phyloP scores from a whole-genome alignment of 164 flowering plant genomes.

The Aristolochia contorta region DNA sequence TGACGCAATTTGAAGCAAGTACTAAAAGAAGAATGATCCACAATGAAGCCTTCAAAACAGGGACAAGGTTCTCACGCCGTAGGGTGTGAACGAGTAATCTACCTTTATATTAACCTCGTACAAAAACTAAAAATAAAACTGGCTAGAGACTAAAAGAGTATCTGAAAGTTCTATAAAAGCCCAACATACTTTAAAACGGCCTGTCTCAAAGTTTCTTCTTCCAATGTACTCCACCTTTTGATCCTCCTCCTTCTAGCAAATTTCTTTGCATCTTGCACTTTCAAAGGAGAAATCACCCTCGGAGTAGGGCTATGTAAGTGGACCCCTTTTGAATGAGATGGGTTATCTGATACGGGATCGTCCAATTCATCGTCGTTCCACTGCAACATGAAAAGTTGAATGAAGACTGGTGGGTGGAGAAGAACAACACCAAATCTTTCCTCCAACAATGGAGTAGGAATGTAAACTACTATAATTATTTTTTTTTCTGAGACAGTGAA shows the following conservation, averaged over 20 bases:
- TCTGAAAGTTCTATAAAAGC: background rate
- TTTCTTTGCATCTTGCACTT: constrained; percentile 14
- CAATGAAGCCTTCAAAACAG: too few species aligned
- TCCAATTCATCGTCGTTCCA: constrained; percentile 40
- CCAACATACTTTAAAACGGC: constrained; percentile 50
- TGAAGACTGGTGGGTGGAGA: too few species aligned
- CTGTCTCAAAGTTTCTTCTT: constrained; percentile 60
- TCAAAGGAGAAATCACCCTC: constrained; percentile 40
- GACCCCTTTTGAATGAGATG: constrained; percentile 13
- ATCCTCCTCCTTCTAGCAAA: constrained; percentile 30
- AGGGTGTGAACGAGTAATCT: background rate
- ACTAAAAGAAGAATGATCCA: too few species aligned
- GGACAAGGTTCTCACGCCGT: too few species aligned
- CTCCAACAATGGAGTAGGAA: too few species aligned
- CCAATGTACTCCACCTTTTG: constrained; percentile 49
- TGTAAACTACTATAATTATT: too few species aligned
- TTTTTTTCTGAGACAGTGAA: too few species aligned
- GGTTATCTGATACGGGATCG: constrained; percentile 16
- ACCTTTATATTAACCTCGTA: background rate
- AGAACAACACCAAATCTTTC: too few species aligned
- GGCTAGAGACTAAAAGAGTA: background rate
- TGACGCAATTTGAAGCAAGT: too few species aligned
- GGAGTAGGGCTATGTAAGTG: constrained; percentile 33
- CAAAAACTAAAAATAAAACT: background rate
- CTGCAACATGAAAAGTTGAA: constrained; percentile 15